Conservation (phyloP, 2,329 filamentous ascomycete species). For the Sarocladiaceae sp. region DNA sequence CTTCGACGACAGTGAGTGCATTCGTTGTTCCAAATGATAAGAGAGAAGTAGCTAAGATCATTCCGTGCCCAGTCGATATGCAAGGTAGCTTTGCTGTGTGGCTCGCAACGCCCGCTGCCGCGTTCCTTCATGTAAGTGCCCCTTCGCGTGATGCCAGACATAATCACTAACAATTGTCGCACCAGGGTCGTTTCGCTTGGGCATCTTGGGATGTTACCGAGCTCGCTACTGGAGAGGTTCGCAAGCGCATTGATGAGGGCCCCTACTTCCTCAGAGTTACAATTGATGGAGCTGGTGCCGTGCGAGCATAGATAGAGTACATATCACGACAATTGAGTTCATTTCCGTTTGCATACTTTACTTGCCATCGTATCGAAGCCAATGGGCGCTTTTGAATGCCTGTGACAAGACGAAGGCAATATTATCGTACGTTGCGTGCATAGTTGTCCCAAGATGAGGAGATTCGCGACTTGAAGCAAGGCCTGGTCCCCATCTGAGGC, state of each 20-base stretch:
- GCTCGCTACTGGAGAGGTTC: constrained; percentile 10
- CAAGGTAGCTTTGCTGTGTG: constrained; percentile 30
- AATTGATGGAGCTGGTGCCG: constrained; percentile 8
- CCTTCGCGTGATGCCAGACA: too few relatives aligned
- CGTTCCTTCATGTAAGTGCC: constrained; percentile 28
- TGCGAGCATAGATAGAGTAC: too few relatives aligned
- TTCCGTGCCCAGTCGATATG: constrained; percentile 5
- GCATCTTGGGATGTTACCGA: constrained; percentile 36
- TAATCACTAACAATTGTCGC: background rate
- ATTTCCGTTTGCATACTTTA: too few relatives aligned
- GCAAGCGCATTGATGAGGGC: constrained; percentile 13
- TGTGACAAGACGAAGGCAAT: too few relatives aligned
- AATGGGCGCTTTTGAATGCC: too few relatives aligned
- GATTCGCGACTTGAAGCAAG: too few relatives aligned
- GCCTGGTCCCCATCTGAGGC: too few relatives aligned
- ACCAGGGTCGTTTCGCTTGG: constrained; percentile 30
- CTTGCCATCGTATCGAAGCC: too few relatives aligned
- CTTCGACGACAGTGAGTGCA: background rate
- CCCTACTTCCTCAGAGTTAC: constrained; percentile 12
- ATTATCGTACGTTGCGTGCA: background rate
- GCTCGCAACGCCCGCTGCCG: constrained; percentile 32
- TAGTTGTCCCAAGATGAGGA: too few relatives aligned
- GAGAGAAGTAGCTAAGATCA: background rate
- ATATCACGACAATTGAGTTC: too few relatives aligned
- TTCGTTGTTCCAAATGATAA: background rate